phyloP scores from a whole-genome alignment of 805 yeast genomes.

The Candida ulmi region DNA sequence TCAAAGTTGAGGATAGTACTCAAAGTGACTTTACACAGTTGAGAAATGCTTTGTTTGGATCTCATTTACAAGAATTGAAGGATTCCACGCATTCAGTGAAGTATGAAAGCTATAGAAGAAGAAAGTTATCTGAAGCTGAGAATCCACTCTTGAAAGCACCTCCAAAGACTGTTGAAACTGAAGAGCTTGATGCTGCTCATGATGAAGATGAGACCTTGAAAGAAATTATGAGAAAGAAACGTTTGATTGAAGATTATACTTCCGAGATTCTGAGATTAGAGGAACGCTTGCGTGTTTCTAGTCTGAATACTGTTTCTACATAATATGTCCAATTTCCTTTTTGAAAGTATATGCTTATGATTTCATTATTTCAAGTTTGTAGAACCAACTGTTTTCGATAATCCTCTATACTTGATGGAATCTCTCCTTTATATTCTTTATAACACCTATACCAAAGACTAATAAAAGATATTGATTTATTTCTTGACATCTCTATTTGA shows the following conservation, averaged over 20 bases:
- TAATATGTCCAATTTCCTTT: too few species aligned
- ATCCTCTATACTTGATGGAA: constrained; percentile 3
- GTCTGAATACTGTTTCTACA: background rate
- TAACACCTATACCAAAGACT: constrained; percentile 8
- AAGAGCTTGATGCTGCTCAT: constrained; percentile 2
- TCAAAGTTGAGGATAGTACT: constrained; percentile 49
- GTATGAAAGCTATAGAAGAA: constrained; percentile 77
- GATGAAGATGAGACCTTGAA: constrained; percentile 10
- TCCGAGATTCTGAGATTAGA: constrained; percentile 15
- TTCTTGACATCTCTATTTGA: too few species aligned
- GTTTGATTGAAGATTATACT: constrained; percentile 13
- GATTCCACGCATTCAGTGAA: constrained; percentile 67
- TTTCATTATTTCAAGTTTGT: too few species aligned
- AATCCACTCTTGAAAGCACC: background rate
- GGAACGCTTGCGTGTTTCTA: constrained; percentile 9
- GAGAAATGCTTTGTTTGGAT: constrained; percentile 66
- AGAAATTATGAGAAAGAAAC: constrained; percentile 15
- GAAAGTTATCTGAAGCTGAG: constrained; percentile 39
- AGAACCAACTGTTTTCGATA: constrained; percentile 1
- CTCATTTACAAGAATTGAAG: constrained; percentile 78
- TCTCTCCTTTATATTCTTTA: constrained; percentile 1
- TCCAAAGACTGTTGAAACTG: background rate
- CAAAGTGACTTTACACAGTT: constrained; percentile 66
- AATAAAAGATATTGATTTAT: too few species aligned
- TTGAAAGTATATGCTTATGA: too few species aligned